These are phyloP conservation scores for Cladophialophora immunda DNA, from an alignment of 2,329 filamentous ascomycete species.

Conservation along the genomic window DNA sequence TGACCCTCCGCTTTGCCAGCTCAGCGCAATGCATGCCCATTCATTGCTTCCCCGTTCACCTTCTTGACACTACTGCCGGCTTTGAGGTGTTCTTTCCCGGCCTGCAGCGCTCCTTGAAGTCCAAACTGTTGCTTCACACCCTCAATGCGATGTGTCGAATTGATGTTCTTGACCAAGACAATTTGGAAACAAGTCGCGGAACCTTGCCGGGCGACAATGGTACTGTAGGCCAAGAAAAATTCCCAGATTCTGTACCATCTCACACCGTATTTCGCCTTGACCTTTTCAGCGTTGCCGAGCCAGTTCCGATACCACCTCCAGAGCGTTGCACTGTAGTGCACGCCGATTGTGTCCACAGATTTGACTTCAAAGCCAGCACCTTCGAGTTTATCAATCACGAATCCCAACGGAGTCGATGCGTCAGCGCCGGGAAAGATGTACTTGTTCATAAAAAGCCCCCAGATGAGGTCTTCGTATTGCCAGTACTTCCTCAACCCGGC, in stretches of 20 bases:
- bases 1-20: neutral
- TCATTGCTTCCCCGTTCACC: slow-evolving; percentile 16
- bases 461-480: slow-evolving; percentile 98
- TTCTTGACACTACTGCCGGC: neutral
- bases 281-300: slow-evolving; percentile 91
- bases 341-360: slow-evolving; percentile 88
- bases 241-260: slow-evolving; percentile 98
- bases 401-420: slow-evolving; percentile 90
- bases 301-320: slow-evolving; percentile 99
- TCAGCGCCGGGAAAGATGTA: slow-evolving; percentile 98
- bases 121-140: slow-evolving; percentile 75
- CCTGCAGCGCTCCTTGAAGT: slow-evolving; percentile 70
- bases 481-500: slow-evolving; percentile 92
- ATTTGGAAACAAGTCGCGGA: slow-evolving; percentile 88
- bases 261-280: slow-evolving; percentile 92
- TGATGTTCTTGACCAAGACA: slow-evolving; percentile 87
- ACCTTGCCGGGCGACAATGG: slow-evolving; percentile 84
- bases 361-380: slow-evolving; percentile 90
- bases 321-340: slow-evolving; percentile 95
- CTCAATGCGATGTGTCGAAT: slow-evolving; percentile 82
- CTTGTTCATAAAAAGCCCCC: slow-evolving; percentile 99
- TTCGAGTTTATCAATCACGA: slow-evolving; percentile 85
- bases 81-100: slow-evolving; percentile 50
- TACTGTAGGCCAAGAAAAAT: slow-evolving; percentile 86
- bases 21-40: slow-evolving; percentile 10